phyloP scores from a whole-genome alignment of 1,284 basidiomycete genomes.

The Vanrija sp. region DNA sequence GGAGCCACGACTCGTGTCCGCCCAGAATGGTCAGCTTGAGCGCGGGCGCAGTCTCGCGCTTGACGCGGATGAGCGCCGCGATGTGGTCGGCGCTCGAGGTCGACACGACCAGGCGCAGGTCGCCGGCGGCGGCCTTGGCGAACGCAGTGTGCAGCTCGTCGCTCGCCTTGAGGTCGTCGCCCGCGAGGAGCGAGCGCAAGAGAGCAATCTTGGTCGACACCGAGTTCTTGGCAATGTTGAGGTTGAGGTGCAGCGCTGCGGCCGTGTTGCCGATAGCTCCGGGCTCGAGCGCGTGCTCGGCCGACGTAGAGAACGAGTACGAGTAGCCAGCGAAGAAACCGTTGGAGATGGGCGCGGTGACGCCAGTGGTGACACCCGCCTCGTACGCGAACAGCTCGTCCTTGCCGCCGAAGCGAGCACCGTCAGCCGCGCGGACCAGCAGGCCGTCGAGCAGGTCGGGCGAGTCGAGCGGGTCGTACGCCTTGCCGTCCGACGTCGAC shows the following conservation, averaged over 20 bases:
- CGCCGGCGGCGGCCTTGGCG: slow-evolving; percentile 57
- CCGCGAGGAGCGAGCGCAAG: slow-evolving; percentile 60
- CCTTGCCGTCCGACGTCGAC: slow-evolving; percentile 62
- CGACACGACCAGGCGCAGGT: slow-evolving; percentile 64
- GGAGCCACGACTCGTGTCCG: slow-evolving; percentile 61
- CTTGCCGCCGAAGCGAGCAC: slow-evolving; percentile 64
- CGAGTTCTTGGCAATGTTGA: slow-evolving; percentile 54
- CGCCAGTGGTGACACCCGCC: slow-evolving; percentile 60
- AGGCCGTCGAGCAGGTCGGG: slow-evolving; percentile 54
- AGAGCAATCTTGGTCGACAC: slow-evolving; percentile 68
- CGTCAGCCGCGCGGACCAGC: slow-evolving; percentile 66
- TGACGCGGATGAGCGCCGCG: slow-evolving; percentile 66
- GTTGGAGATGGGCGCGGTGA: slow-evolving; percentile 47
- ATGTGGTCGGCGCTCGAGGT: slow-evolving; percentile 70
- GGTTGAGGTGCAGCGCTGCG: slow-evolving; percentile 66
- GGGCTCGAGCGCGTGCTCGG: slow-evolving; percentile 60
- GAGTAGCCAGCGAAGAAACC: slow-evolving; percentile 61
- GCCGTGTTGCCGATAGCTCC: slow-evolving; percentile 65
- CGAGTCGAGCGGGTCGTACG: slow-evolving; percentile 42
- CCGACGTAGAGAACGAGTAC: slow-evolving; percentile 62
- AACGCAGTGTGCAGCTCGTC: slow-evolving; percentile 57
- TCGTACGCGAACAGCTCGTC: slow-evolving; percentile 59
- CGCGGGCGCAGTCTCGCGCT: slow-evolving; percentile 61
- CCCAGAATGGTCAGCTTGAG: slow-evolving; percentile 58
- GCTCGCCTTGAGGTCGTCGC: slow-evolving; percentile 30